phyloP scores from a whole-genome alignment of 2,329 filamentous ascomycete genomes.

The Venturia oleaginea region DNA sequence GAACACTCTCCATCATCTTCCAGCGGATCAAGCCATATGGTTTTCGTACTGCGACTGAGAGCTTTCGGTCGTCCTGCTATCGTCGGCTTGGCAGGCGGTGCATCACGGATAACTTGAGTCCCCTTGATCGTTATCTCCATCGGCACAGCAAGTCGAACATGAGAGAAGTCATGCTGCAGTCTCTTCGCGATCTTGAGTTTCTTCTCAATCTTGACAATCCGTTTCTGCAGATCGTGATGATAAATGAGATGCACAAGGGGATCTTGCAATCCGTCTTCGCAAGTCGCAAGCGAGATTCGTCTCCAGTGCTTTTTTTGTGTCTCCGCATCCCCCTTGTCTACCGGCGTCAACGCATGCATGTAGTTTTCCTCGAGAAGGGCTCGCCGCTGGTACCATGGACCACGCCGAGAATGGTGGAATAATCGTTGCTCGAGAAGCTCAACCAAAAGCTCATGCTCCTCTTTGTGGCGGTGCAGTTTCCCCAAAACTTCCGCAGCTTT shows the following conservation, averaged over 20 bases:
- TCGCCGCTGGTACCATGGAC: constrained; percentile 92
- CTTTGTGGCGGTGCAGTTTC: constrained; percentile 68
- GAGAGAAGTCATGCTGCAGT: constrained; percentile 85
- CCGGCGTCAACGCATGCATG: constrained; percentile 56
- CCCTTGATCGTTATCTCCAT: constrained; percentile 68
- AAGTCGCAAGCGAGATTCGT: constrained; percentile 64
- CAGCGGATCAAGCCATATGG: constrained; percentile 75
- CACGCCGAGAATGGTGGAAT: constrained; percentile 77
- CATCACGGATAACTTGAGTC: constrained; percentile 58
- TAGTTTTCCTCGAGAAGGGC: constrained; percentile 93
- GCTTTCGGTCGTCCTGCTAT: constrained; percentile 18
- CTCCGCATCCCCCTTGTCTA: constrained; percentile 41
- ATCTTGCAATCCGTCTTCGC: constrained; percentile 79
- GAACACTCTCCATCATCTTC: constrained; percentile 65
- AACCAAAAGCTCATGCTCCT: constrained; percentile 64
- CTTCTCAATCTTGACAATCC: constrained; percentile 83
- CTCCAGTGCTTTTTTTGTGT: constrained; percentile 77
- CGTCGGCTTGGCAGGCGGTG: constrained; percentile 27
- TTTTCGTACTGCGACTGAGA: constrained; percentile 34
- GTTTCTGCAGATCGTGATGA: constrained; percentile 90
- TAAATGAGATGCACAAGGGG: constrained; percentile 83
- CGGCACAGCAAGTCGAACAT: constrained; percentile 69
- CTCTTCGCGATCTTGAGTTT: constrained; percentile 72
- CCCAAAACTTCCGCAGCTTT: constrained; percentile 74
- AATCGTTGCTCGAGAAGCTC: constrained; percentile 72